Evolutionary conservation across 352 stramenopile species (phyloP), one percentile per base, ranked within the genome.

Genomic region (Phytophthora pini): DNA sequence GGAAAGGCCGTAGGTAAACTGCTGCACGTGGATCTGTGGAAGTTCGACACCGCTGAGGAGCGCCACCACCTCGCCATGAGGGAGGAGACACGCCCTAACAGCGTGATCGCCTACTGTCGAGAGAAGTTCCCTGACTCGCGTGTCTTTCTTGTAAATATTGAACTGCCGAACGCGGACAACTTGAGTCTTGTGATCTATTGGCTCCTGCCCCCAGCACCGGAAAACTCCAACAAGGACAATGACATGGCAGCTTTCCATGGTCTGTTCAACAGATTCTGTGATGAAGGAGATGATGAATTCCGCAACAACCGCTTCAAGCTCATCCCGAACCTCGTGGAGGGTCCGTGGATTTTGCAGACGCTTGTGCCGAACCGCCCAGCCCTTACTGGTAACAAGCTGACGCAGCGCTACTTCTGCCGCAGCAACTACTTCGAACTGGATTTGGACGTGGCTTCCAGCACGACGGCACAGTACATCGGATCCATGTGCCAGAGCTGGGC

Each of bases 361-460:
- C 66, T 92, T 22, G 89, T 97, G 47, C 87, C 87, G 34, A 94
- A 86, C 49, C 90, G 94, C 34, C 90, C 90, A 1, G 88, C 88
- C 20, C 67, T 97, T 54, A 83, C 93, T 39, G 90, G 90, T 34
- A 88, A 83, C 34, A 96, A 96, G 62, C 81, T 97, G 38, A 95
- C 78, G 56, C 88, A 96, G 74, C 79, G 77, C 45, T 97, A 97
- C 72, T 94, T 90, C 59, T 72, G 79, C 39, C 73, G 82, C 26
- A 56, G 63, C 40, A 91, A 94, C 61, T 97, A 97, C 68, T 79
- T 97, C 32, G 90, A 97, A 63, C 70, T 96, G 38, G 89, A 95
- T 44, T 70, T 97, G 59, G 90, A 97, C 69, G 77, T 97, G 6
- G 77, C 77, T 15, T 93, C 84, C 20, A 94, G 81, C 52, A 85